Evolutionary conservation across 2,329 filamentous ascomycete genomes (phyloP).

Genomic region (Sclerotinia spermophila): DNA sequence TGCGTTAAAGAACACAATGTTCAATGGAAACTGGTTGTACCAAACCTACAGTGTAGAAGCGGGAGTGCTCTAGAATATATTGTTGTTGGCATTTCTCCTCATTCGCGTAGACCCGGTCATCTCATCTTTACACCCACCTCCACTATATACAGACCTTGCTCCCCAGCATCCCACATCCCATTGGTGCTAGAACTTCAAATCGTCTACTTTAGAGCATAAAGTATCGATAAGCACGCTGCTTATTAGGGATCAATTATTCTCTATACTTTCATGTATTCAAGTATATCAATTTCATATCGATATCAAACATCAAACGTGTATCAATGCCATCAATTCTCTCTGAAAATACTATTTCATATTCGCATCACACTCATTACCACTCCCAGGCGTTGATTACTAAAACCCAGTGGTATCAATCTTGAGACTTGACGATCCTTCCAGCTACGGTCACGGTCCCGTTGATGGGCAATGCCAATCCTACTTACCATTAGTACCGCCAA

Average conservation of each 20-base stretch:
- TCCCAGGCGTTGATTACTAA: neutral
- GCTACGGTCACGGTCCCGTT: slow-evolving; percentile 11
- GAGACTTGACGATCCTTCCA: neutral
- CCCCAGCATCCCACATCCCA: rapidly evolving
- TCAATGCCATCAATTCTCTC: neutral
- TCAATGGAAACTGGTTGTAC: rapidly evolving
- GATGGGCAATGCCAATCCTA: slow-evolving; percentile 10
- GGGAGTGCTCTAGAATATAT: neutral
- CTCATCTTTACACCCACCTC: neutral
- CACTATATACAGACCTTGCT: neutral
- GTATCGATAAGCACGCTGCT: neutral
- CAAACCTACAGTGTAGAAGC: neutral
- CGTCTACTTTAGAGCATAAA: neutral
- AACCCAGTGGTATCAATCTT: slow-evolving; percentile 5
- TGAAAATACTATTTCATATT: too few relatives aligned
- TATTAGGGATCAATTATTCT: neutral
- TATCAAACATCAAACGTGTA: neutral
- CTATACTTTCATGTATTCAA: neutral
- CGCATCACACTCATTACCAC: neutral
- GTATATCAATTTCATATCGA: neutral
- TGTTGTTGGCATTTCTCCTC: neutral
- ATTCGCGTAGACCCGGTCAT: neutral
- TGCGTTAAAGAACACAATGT: rapidly evolving
- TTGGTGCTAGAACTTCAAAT: neutral
- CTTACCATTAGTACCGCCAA: neutral